A percentile compares a stretch with the other conserved stretches of the same genome.
These are phyloP conservation scores for Scalesia atractyloides DNA, from an alignment of 129 eudicot genomes.

Conservation along the genomic window DNA sequence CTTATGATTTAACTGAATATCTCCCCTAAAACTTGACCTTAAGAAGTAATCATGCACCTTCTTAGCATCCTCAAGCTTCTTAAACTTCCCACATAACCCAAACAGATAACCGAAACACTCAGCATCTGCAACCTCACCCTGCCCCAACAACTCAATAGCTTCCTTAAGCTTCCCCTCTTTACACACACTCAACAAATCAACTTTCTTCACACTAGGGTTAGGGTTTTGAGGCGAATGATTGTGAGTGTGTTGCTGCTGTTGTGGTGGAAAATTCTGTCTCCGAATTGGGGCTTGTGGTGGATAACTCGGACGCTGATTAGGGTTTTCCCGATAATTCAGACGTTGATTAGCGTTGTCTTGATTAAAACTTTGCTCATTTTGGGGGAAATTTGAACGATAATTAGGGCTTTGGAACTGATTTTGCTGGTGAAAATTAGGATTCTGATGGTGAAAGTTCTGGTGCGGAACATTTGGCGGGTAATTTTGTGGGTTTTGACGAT, in stretches of 20 bases:
- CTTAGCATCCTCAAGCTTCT: conserved; percentile 41
- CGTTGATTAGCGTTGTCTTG: conserved; percentile 16
- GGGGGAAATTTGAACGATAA: background rate
- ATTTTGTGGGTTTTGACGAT: conserved; percentile 18
- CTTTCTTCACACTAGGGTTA: conserved; percentile 2
- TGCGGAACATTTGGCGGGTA: conserved; percentile 16
- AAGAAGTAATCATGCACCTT: conserved; percentile 44
- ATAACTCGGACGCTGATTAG: conserved; percentile 18
- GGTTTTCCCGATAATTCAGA: background rate
- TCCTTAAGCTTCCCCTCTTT: conserved; percentile 38
- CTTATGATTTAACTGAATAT: conserved; percentile 22
- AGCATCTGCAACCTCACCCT: conserved; percentile 32
- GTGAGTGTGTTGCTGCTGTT: background rate
- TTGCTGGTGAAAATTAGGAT: background rate
- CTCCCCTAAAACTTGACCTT: conserved; percentile 40
- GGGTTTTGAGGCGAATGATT: conserved; percentile 17
- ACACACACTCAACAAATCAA: conserved; percentile 31
- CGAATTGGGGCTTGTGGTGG: conserved; percentile 22
- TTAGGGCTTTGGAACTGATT: background rate
- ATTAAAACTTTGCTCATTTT: background rate
- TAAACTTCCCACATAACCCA: conserved; percentile 36
- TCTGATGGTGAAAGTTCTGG: background rate
- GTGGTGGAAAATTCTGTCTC: conserved; percentile 23
- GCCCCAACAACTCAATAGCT: conserved; percentile 32
- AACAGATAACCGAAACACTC: conserved; percentile 31